phyloP scores from a whole-genome alignment of 2,329 filamentous ascomycete species.

The Ophidiomyces ophidiicola region DNA sequence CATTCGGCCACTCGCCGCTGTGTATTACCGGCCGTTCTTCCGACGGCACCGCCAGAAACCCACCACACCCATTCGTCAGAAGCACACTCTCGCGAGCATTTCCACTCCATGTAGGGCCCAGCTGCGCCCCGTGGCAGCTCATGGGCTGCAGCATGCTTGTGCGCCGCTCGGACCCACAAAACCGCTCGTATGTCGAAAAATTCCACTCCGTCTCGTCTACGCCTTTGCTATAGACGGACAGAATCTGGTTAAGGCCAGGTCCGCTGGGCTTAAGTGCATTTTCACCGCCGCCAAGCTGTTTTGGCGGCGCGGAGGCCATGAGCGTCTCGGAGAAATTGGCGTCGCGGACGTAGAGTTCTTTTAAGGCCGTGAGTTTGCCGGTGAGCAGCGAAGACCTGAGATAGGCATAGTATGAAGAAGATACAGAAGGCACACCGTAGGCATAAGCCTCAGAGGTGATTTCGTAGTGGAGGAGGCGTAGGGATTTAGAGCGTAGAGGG shows the following conservation, averaged over 20 bases:
- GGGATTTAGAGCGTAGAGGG: slow-evolving; percentile 54
- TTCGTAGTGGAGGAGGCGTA: slow-evolving; percentile 69
- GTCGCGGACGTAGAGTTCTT: slow-evolving; percentile 74
- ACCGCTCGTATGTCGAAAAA: slow-evolving; percentile 48
- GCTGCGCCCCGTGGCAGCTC: slow-evolving; percentile 34
- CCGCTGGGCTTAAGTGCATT: slow-evolving; percentile 18
- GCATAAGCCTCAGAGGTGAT: slow-evolving; percentile 51
- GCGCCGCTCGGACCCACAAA: slow-evolving; percentile 23
- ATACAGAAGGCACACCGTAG: slow-evolving; percentile 42
- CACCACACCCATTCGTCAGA: slow-evolving; percentile 56
- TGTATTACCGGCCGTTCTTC: slow-evolving; percentile 33
- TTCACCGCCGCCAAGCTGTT: slow-evolving; percentile 37
- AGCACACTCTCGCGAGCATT: slow-evolving; percentile 49
- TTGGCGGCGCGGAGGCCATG: slow-evolving; percentile 54
- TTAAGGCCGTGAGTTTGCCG: slow-evolving; percentile 60
- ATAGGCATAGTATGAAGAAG: slow-evolving; percentile 66
- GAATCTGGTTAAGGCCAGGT: slow-evolving; percentile 39
- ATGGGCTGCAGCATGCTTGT: slow-evolving; percentile 35
- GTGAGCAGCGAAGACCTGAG: slow-evolving; percentile 70
- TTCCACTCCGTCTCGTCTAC: slow-evolving; percentile 57
- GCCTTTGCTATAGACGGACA: slow-evolving; percentile 56
- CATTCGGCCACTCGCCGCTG: slow-evolving; percentile 19
- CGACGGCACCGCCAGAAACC: slow-evolving; percentile 51
- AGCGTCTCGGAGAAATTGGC: slow-evolving; percentile 70
- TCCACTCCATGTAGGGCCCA: slow-evolving; percentile 47